Evolutionary conservation across 78 protist genomes (phyloP).

Genomic region (Corallochytrium limacisporum): DNA sequence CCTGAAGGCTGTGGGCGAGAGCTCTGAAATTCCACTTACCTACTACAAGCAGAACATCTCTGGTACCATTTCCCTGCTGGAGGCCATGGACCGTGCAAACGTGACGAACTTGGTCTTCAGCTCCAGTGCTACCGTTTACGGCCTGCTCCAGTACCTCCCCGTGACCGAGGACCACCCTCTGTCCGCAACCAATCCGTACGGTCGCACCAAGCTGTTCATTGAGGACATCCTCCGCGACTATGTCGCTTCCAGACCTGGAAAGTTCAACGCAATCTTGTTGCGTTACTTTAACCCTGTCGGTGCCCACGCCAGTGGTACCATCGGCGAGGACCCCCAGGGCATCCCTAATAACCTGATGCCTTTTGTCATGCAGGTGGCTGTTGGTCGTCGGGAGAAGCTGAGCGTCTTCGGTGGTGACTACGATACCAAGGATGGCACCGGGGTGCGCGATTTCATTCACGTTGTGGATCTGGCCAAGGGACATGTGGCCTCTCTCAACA

Average conservation of each 20-base stretch:
- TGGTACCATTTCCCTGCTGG: conserved; percentile 57
- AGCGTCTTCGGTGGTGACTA: conserved; percentile 89
- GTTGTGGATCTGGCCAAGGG: conserved; percentile 84
- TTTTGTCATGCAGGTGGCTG: conserved; percentile 67
- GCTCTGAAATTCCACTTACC: conserved; percentile 53
- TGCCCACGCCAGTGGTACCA: conserved; percentile 80
- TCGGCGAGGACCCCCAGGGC: conserved; percentile 96
- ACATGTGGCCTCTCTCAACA: conserved; percentile 64
- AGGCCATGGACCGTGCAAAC: conserved; percentile 50
- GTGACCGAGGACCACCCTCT: conserved; percentile 59
- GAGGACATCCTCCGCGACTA: conserved; percentile 72
- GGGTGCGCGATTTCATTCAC: conserved; percentile 96
- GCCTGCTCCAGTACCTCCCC: conserved; percentile 51
- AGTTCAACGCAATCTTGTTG: conserved; percentile 46
- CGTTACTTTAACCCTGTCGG: conserved; percentile 98
- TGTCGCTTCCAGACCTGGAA: neutral
- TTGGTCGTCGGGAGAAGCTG: conserved; percentile 60
- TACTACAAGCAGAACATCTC: conserved; percentile 88
- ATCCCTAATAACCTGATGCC: conserved; percentile 93
- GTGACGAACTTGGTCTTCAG: conserved; percentile 73
- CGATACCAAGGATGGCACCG: conserved; percentile 90
- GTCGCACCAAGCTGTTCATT: conserved; percentile 79
- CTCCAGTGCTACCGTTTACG: conserved; percentile 95
- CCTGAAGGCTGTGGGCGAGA: conserved; percentile 84
- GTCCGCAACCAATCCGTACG: conserved; percentile 81